A percentile compares a stretch with the other conserved stretches of the same genome.
These are phyloP conservation scores for Fonsecaea erecta DNA, from an alignment of 2,329 filamentous ascomycete genomes.

Conservation along the genomic window DNA sequence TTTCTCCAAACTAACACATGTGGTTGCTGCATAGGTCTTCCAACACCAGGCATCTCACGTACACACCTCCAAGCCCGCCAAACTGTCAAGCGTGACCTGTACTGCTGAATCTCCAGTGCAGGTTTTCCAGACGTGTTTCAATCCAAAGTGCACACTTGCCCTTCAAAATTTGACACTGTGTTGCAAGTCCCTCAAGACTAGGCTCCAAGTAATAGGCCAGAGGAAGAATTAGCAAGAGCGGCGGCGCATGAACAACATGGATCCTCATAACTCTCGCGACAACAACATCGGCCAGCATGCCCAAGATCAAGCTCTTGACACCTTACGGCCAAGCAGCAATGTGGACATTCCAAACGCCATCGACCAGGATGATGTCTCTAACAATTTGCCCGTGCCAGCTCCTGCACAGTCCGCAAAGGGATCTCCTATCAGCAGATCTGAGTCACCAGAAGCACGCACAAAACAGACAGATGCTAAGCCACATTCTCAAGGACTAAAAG, in stretches of 20 bases:
- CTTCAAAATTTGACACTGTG: not conserved
- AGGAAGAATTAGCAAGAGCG: not conserved
- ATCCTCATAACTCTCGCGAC: not conserved
- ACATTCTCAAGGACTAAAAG: not conserved
- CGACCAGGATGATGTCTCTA: not conserved
- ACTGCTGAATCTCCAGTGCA: not conserved
- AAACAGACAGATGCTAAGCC: not conserved
- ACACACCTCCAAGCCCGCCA: not conserved
- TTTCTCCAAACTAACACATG: not conserved
- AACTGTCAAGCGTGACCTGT: not conserved
- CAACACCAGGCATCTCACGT: not conserved
- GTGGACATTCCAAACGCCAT: not conserved
- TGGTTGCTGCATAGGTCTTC: not conserved
- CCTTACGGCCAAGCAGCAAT: not conserved
- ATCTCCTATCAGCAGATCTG: not conserved
- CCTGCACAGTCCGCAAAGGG: not conserved
- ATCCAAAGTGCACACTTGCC: not conserved
- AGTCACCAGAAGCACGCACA: not conserved
- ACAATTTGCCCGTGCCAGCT: no score
- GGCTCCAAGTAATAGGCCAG: not conserved
- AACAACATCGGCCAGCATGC: not conserved
- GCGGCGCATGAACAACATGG: not conserved
- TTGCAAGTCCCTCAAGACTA: not conserved
- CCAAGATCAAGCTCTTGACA: not conserved
- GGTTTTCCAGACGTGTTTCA: not conserved